Percentiles rank a stretch among this genome's conserved stretches.
Evolutionary conservation across 2,329 filamentous ascomycete genomes (phyloP).

Genomic region (Neofusicoccum umdonicola): DNA sequence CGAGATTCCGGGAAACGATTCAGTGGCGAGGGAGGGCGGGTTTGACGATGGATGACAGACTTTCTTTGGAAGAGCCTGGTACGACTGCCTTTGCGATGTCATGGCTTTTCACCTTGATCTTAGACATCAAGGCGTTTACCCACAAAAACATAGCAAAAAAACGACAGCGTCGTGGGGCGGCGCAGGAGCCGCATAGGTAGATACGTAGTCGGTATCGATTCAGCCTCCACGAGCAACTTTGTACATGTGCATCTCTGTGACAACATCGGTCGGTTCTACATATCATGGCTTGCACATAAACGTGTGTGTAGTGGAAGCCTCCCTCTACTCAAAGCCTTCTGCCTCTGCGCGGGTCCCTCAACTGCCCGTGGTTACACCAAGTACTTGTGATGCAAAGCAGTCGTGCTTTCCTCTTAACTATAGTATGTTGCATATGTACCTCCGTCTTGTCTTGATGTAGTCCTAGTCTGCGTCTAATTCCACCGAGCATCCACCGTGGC

Average conservation of each 20-base stretch:
- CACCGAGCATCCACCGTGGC: too few relatives aligned
- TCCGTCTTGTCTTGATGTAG: too few relatives aligned
- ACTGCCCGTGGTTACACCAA: too few relatives aligned
- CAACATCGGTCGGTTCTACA: too few relatives aligned
- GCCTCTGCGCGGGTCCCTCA: too few relatives aligned
- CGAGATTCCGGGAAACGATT: constrained; percentile 10
- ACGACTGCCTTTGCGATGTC: constrained; percentile 15
- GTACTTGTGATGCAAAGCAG: too few relatives aligned
- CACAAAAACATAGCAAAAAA: not conserved
- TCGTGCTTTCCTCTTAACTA: too few relatives aligned
- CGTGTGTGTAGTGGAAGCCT: too few relatives aligned
- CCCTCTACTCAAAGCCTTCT: too few relatives aligned
- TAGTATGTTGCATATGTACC: too few relatives aligned
- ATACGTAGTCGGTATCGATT: constrained; percentile 14
- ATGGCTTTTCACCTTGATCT: constrained; percentile 9
- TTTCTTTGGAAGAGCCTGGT: constrained; percentile 13
- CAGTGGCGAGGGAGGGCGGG: not conserved
- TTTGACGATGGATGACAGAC: constrained; percentile 13
- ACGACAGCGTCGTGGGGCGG: not conserved
- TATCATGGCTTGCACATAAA: too few relatives aligned
- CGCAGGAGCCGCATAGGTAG: not conserved
- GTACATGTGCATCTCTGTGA: not conserved
- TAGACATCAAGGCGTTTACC: not conserved
- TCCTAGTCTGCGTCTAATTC: not conserved
- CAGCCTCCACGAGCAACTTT: not conserved